Evolutionary conservation across 495 filamentous ascomycete species (phyloP).

Genomic region (Glutinoglossum americanum): DNA sequence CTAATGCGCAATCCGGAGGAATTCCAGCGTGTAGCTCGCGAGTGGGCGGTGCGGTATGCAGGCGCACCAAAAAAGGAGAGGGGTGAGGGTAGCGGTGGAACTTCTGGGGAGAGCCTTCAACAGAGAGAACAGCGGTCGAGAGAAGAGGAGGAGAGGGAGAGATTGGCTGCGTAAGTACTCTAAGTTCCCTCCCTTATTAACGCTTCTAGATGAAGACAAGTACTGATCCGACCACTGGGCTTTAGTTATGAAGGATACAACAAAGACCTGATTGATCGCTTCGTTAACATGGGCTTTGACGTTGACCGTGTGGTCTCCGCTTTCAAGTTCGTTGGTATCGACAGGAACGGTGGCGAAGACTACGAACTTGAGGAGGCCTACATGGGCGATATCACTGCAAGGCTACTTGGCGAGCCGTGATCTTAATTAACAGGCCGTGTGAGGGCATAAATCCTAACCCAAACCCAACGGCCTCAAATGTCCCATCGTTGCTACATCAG

Average conservation of each 20-base stretch:
- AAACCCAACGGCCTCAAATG: not conserved
- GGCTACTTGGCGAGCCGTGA: constrained; percentile 56
- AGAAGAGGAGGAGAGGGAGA: constrained; percentile 26
- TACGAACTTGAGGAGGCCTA: constrained; percentile 70
- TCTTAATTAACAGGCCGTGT: not conserved
- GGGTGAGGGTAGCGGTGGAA: constrained; percentile 28
- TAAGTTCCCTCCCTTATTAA: not conserved
- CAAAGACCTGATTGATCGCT: constrained; percentile 67
- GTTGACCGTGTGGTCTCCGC: constrained; percentile 71
- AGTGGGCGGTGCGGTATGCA: constrained; percentile 77
- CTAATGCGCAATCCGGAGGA: constrained; percentile 54
- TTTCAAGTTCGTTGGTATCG: constrained; percentile 64
- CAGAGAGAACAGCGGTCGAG: constrained; percentile 22
- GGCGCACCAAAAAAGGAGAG: constrained; percentile 40
- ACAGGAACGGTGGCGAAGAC: constrained; percentile 51
- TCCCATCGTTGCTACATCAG: not conserved
- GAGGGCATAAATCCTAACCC: not conserved
- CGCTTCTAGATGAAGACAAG: not conserved
- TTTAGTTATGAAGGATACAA: constrained; percentile 75
- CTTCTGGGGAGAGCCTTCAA: constrained; percentile 20
- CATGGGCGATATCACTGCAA: constrained; percentile 73
- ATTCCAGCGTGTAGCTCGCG: constrained; percentile 64
- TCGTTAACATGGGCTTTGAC: constrained; percentile 84
- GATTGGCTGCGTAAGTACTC: constrained; percentile 15
- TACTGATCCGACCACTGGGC: not conserved